Base-by-base conservation (phyloP, 176 grass and related monocot genomes). In the Canna indica region DNA sequence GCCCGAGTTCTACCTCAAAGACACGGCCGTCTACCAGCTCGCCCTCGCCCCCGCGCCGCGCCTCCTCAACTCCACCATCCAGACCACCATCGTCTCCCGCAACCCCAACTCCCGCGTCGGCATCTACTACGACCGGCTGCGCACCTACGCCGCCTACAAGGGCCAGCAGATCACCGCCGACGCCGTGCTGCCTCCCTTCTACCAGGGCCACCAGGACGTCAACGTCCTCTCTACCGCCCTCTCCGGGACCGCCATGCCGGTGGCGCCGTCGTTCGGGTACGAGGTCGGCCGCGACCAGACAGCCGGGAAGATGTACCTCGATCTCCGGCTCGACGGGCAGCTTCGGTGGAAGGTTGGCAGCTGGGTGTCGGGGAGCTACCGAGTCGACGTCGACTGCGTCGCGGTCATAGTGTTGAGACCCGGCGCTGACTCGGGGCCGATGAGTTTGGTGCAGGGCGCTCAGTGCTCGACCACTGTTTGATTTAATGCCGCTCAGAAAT, bases 271-370 rank as follows among this genome's bases (percentile, higher is more conserved):
- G 0, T 14, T 64, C 11, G 45, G 77, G 1, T 79, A 50, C 53
- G 78, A 16, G 13, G 36, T 54, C 26, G 18, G 22, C 50, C 70
- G 46, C 25, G 76, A 69, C 32, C 71, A 66, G 79, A 57, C 53
- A 44, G 50, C 52, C 13, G 74, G 64, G 24, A 68, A 31, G 75
- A 47, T 56, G 66, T 66, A 70, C 68, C 73, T 96, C 18, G 68
- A 52, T 59, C 70, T 91, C 47, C 77, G 67, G 75, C 1, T 96
- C 29, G 69, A 75, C 65, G 91, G 85, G 38, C 76, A 80, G 41
- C 83, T 96, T 27, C 82, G 81, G 4, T 96, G 91, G 91, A 91
- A 88, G 73, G 85, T 96, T 22, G 78, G 83, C 7, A 58, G 69
- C 38, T 88, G 85, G 83, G 73, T 96, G 69, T 88, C 88, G 2